A percentile compares a stretch with the other conserved stretches of the same genome.
phyloP scores from a whole-genome alignment of 768 basidiomycete species.

The Hydnomerulius pinastri region DNA sequence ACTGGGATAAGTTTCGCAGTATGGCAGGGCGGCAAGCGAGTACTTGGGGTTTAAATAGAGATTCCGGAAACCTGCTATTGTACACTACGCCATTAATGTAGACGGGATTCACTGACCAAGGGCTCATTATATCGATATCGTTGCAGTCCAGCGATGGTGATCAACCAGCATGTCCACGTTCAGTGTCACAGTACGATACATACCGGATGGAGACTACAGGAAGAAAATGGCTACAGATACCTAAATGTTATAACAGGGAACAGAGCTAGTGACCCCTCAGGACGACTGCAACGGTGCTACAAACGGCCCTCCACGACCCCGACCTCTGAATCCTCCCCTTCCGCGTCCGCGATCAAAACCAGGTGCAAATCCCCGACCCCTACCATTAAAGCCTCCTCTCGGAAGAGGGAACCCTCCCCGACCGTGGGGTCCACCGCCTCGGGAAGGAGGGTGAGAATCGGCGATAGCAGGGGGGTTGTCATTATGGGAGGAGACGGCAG shows the following conservation, averaged over 20 bases:
- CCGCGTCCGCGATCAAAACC: slow-evolving; percentile 34
- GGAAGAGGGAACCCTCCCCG: slow-evolving; percentile 29
- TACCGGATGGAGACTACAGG: neutral
- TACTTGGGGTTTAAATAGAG: slow-evolving; percentile 31
- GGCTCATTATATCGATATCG: no score
- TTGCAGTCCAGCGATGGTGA: no score
- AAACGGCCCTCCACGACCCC: slow-evolving; percentile 28
- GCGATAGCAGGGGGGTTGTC: no score
- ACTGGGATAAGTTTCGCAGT: slow-evolving; percentile 88
- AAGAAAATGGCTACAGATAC: neutral
- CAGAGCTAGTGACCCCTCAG: neutral
- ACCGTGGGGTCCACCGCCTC: slow-evolving; percentile 32
- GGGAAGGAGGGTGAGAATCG: slow-evolving; percentile 8
- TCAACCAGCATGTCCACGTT: no score
- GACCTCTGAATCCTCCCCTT: slow-evolving; percentile 31
- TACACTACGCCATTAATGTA: no score
- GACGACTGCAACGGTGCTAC: slow-evolving; percentile 9
- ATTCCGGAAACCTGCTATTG: no score
- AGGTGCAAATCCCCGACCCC: slow-evolving; percentile 36
- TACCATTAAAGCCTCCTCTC: slow-evolving; percentile 22
- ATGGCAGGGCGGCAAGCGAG: slow-evolving; percentile 62
- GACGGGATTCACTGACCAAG: no score
- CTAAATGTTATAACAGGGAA: neutral
- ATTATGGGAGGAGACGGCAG: no score
- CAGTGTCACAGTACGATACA: neutral